Conservation (phyloP, 2,329 filamentous ascomycete genomes). For the Aspergillus japonicus region DNA sequence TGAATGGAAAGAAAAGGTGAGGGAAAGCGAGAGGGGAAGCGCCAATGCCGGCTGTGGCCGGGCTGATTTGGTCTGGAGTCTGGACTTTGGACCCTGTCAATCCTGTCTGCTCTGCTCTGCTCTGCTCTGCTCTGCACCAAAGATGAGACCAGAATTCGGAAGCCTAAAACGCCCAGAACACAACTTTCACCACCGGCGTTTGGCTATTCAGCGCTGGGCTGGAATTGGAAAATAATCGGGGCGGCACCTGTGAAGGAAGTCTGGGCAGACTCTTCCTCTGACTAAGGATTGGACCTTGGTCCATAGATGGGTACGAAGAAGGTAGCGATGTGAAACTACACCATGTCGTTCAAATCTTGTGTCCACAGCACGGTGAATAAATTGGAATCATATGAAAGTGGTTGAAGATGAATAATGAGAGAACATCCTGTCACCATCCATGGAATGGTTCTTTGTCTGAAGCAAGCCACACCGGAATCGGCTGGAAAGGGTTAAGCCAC, state of each 20-base stretch:
- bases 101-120: background rate
- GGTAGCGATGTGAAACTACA: no score
- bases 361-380: background rate
- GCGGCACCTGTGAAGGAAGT: background rate
- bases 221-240: background rate
- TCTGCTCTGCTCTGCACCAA: background rate
- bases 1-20: background rate
- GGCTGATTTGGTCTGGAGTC: background rate
- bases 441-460: background rate
- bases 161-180: constrained; percentile 2
- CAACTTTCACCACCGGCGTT: background rate
- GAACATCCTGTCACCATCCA: background rate
- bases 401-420: background rate
- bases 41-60: no score
- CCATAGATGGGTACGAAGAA: no score
- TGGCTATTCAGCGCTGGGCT: background rate
- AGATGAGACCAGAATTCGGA: background rate
- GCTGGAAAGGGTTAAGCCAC: background rate
- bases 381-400: background rate
- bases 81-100: constrained; percentile 5
- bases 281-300: background rate
- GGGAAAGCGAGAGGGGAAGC: background rate
- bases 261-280: background rate
- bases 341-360: background rate
- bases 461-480: background rate